These are phyloP conservation scores for Boletales sp. DNA, from an alignment of 768 basidiomycete species.

Conservation along the genomic window DNA sequence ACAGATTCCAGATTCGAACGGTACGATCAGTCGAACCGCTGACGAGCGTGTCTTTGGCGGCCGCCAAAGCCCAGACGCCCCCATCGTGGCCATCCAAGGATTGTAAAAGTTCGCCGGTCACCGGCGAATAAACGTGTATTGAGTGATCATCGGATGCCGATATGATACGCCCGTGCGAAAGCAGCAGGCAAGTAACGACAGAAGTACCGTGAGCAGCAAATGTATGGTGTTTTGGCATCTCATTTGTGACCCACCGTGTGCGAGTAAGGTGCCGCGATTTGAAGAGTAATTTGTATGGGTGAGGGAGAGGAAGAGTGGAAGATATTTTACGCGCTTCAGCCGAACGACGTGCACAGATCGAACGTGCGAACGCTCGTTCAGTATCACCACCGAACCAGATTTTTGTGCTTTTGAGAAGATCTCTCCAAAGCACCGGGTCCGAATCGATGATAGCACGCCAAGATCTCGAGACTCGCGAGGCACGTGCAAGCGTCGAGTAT, in stretches of 20 bases:
- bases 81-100: conserved; percentile 89
- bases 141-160: conserved; percentile 97
- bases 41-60: conserved; percentile 82
- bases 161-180: conserved; percentile 93
- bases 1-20: conserved; percentile 87
- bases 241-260: conserved; percentile 73
- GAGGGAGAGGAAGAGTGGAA: conserved; percentile 62
- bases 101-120: conserved; percentile 69
- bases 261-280: conserved; percentile 83
- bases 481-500: conserved; percentile 76
- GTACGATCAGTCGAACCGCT: conserved; percentile 93
- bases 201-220: conserved; percentile 87
- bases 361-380: conserved; percentile 74
- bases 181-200: conserved; percentile 94
- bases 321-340: conserved; percentile 37
- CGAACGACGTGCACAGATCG: conserved; percentile 61
- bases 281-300: conserved; percentile 91
- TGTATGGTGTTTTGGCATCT: conserved; percentile 68
- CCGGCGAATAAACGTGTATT: conserved; percentile 91
- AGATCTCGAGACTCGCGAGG: conserved; percentile 81
- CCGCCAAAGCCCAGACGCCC: conserved; percentile 95
- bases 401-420: conserved; percentile 75
- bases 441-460: conserved; percentile 94
- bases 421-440: conserved; percentile 86
- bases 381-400: conserved; percentile 89